Conservation (phyloP, 208 protist genomes). For the Leishmania lainsoni region DNA sequence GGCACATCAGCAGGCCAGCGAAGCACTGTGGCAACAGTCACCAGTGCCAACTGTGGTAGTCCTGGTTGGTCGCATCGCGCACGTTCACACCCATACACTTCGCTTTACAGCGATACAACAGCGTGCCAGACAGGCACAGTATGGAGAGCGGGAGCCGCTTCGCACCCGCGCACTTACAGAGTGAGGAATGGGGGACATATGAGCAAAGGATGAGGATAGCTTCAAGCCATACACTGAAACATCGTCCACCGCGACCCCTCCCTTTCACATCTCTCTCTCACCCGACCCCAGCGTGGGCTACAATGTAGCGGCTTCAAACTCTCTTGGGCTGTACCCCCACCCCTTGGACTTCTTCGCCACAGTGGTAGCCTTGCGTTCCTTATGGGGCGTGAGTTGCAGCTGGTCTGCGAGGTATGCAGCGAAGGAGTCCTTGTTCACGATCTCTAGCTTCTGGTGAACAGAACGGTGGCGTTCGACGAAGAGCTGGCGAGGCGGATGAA, state of each 20-base stretch:
- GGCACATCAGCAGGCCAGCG: no score
- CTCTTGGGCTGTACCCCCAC: slow-evolving; percentile 15
- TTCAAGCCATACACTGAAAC: background rate
- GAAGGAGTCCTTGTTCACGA: slow-evolving; percentile 87
- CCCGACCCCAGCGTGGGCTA: background rate
- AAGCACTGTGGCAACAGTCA: background rate
- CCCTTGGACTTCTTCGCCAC: slow-evolving; percentile 18
- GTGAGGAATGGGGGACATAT: background rate
- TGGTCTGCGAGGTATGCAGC: slow-evolving; percentile 77
- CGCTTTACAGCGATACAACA: background rate
- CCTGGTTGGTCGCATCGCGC: background rate
- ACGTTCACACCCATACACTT: background rate
- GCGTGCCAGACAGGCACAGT: background rate
- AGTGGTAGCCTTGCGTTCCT: slow-evolving; percentile 22
- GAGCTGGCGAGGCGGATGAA: slow-evolving; percentile 90
- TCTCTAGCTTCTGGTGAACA: slow-evolving; percentile 83
- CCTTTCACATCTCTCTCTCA: background rate
- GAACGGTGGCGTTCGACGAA: slow-evolving; percentile 85
- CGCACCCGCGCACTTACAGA: background rate
- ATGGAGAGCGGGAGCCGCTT: background rate
- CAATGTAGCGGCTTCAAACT: background rate
- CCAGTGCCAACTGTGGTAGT: background rate
- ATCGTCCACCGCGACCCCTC: background rate
- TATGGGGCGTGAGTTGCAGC: slow-evolving; percentile 61
- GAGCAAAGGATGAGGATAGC: background rate